phyloP scores from a whole-genome alignment of 2,329 filamentous ascomycete species.

The Stachybotrys chartarum region DNA sequence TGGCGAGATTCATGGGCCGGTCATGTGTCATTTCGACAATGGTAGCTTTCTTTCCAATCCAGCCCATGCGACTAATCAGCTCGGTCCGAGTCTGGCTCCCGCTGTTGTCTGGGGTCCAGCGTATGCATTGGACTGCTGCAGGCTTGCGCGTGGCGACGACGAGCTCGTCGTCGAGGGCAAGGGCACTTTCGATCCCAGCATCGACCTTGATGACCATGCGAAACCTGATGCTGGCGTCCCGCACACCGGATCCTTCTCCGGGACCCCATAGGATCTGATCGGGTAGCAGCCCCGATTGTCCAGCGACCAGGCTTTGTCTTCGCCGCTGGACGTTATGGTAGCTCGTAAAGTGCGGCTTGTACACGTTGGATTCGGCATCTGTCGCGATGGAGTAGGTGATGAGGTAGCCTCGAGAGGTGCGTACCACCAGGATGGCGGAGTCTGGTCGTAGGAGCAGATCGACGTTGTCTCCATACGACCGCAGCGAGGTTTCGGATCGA shows the following conservation, averaged over 20 bases:
- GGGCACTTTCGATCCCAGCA: constrained; percentile 79
- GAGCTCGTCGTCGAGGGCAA: constrained; percentile 88
- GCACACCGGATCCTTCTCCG: constrained; percentile 75
- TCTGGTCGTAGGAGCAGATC: constrained; percentile 84
- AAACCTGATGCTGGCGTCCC: constrained; percentile 85
- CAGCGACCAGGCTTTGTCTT: constrained; percentile 53
- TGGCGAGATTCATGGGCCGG: constrained; percentile 89
- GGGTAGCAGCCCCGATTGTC: constrained; percentile 45
- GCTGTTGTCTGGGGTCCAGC: constrained; percentile 78
- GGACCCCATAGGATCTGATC: constrained; percentile 64
- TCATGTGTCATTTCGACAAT: constrained; percentile 88
- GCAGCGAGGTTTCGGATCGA: constrained; percentile 72
- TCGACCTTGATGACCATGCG: constrained; percentile 98
- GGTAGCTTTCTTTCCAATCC: constrained; percentile 70
- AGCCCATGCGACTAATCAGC: constrained; percentile 77
- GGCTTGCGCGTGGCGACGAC: constrained; percentile 88
- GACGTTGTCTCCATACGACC: constrained; percentile 78
- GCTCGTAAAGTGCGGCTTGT: constrained; percentile 72
- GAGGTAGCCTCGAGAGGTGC: constrained; percentile 77
- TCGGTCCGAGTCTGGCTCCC: constrained; percentile 87
- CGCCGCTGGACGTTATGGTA: constrained; percentile 56
- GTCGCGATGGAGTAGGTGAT: constrained; percentile 91
- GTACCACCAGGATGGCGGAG: constrained; percentile 84
- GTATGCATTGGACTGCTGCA: constrained; percentile 91
- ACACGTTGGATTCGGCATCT: constrained; percentile 75